Base-by-base conservation (phyloP, 2,329 filamentous ascomycete species). In the Diatrype stigma region DNA sequence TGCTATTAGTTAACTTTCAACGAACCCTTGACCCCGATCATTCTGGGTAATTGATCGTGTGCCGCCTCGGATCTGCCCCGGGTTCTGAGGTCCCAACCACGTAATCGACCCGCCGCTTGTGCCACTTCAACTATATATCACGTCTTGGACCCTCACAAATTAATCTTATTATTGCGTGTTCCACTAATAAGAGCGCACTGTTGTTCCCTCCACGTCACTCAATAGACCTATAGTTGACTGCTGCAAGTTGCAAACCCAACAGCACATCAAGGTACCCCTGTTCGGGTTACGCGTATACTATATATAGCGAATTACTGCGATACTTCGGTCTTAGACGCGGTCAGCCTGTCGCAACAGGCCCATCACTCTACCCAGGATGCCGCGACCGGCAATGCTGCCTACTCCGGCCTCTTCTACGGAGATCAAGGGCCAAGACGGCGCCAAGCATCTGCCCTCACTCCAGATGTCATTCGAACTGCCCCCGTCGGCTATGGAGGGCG, bases 401-500 rank as follows among this genome's bases (percentile, higher is more conserved):
- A 95, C 90, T 46, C 90, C 90, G 38, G 85, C 83, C 48, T 88
- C 89, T 11, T 93, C 89, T 32, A 87, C 87, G 47, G 90, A 94
- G 64, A 89, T 94, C 66, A 81, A 82, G 51, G 85, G 83, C 57
- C 84, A 89, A 69, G 85, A 87, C 69, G 82, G 83, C 54, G 74
- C 76, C n/a, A 75, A 77, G 46, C 78, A 81, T 53, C 76, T 86
- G 44, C 72, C 77, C 38, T 74, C 78, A 37, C 73, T 87, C 22
- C 88, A 90, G 61, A 75, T 84, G 55, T 77, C 84, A 47, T 91
- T 94, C 66, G 80, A 87, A 60, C 77, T 95, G 12, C 89, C 89
- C 5, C 89, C 89, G 16, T 87, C 90, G 14, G 90, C 89, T 23
- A 76, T 91, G 60, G 72, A 45, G 16, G 19, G 73, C 21, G 67